These are phyloP conservation scores for Neoascochyta sp. DNA, from an alignment of 2,329 filamentous ascomycete species.

Conservation along the genomic window DNA sequence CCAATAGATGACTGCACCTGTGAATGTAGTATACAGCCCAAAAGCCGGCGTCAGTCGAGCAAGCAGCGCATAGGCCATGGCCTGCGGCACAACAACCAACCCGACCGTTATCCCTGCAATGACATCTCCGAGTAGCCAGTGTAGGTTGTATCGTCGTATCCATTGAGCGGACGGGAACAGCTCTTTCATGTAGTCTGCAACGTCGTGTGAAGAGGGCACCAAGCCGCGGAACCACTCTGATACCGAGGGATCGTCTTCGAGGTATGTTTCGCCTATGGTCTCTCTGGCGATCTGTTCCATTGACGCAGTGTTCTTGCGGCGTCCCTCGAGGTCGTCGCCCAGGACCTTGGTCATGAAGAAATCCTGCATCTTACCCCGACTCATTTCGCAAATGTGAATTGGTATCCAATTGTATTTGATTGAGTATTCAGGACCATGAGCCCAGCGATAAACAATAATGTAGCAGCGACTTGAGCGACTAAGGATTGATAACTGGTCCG, in stretches of 20 bases:
- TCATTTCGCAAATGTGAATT: conserved; percentile 5
- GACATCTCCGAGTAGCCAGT: conserved; percentile 30
- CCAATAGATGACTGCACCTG: conserved; percentile 92
- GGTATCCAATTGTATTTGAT: background rate
- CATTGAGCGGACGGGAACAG: conserved; percentile 30
- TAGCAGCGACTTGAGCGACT: too few species aligned
- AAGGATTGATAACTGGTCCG: too few species aligned
- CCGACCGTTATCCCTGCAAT: conserved; percentile 58
- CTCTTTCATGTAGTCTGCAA: conserved; percentile 20
- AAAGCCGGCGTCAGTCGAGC: conserved; percentile 74
- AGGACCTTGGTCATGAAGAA: conserved; percentile 11
- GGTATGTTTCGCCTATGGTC: conserved; percentile 19
- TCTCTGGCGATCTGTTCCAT: conserved; percentile 17
- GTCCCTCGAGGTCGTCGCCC: conserved; percentile 12
- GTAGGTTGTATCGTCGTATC: conserved; percentile 27
- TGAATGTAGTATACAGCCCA: conserved; percentile 90
- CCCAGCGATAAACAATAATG: too few species aligned
- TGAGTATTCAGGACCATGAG: background rate
- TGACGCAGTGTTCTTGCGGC: conserved; percentile 10
- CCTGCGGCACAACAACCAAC: conserved; percentile 81
- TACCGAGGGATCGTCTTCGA: conserved; percentile 29
- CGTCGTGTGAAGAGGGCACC: conserved; percentile 20
- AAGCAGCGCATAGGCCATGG: conserved; percentile 88
- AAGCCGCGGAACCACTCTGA: conserved; percentile 25
- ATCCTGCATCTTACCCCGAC: conserved; percentile 5